Conservation (phyloP, 345 rosid genomes). For the Chamaenerion angustifolium region DNA sequence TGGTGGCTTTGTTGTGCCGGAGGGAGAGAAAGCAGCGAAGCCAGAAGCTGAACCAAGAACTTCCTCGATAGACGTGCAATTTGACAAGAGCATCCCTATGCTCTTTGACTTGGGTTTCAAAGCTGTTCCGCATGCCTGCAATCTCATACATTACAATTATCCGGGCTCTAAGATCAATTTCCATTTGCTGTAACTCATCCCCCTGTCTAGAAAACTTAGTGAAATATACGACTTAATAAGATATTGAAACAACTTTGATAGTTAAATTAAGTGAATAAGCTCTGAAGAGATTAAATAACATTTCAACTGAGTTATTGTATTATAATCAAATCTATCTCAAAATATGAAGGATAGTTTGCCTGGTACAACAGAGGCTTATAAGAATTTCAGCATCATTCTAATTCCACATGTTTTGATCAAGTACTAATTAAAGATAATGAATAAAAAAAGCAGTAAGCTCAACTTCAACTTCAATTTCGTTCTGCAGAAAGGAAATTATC, state of each 20-base stretch:
- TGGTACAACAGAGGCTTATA: too few relatives aligned
- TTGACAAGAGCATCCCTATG: slow-evolving; percentile 47
- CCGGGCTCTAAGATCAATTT: slow-evolving; percentile 71
- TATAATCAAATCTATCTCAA: too few relatives aligned
- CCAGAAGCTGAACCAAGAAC: slow-evolving; percentile 16
- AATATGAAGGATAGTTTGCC: too few relatives aligned
- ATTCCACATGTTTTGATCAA: not conserved
- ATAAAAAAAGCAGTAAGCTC: slow-evolving; percentile 12
- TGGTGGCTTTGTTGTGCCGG: slow-evolving; percentile 11
- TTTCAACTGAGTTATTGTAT: too few relatives aligned
- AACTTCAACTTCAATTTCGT: slow-evolving; percentile 34
- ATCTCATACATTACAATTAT: slow-evolving; percentile 54
- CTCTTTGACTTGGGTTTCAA: slow-evolving; percentile 49
- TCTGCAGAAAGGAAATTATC: slow-evolving; percentile 27
- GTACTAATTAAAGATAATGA: not conserved
- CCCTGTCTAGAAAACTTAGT: slow-evolving; percentile 29
- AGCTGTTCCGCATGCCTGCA: slow-evolving; percentile 40
- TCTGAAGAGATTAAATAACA: too few relatives aligned
- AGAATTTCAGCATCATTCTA: not conserved
- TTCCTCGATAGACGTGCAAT: slow-evolving; percentile 56
- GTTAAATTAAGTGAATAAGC: too few relatives aligned
- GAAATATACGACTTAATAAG: not conserved
- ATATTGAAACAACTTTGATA: too few relatives aligned
- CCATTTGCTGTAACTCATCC: slow-evolving; percentile 63
- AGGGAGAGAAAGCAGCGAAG: slow-evolving; percentile 19